A percentile compares a stretch with the other conserved stretches of the same genome.
These are phyloP conservation scores for Decorospora gaudefroyi DNA, from an alignment of 2,329 filamentous ascomycete species.

Conservation along the genomic window DNA sequence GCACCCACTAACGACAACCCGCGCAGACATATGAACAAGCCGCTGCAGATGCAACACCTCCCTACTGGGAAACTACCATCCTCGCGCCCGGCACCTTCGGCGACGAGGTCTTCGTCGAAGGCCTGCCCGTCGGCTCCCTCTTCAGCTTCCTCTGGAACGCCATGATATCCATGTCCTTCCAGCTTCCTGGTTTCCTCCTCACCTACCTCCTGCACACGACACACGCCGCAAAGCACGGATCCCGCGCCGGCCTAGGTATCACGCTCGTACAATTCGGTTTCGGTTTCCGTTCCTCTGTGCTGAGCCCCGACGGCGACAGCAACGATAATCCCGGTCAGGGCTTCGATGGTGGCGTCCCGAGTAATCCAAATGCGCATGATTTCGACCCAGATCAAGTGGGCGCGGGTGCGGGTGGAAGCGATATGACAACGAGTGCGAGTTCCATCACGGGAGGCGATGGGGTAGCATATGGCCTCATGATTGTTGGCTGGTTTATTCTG, in stretches of 20 bases:
- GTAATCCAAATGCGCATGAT: slow-evolving; percentile 86
- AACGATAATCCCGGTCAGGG: slow-evolving; percentile 56
- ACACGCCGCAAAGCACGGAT: slow-evolving; percentile 97
- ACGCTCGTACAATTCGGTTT: slow-evolving; percentile 97
- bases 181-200: slow-evolving; percentile 94
- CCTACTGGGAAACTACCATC: slow-evolving; percentile 99
- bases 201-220: slow-evolving; percentile 98
- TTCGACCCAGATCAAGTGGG: slow-evolving; percentile 76
- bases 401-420: slow-evolving; percentile 39
- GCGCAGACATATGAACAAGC: slow-evolving; percentile 99
- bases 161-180: slow-evolving; percentile 96
- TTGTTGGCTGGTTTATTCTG: slow-evolving; percentile 96
- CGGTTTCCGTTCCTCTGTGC: slow-evolving; percentile 73
- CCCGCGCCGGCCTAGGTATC: slow-evolving; percentile 89
- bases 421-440: slow-evolving; percentile 45
- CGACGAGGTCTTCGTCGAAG: slow-evolving; percentile 96
- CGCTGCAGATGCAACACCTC: slow-evolving; percentile 90
- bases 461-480: slow-evolving; percentile 92
- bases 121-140: slow-evolving; percentile 85
- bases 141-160: slow-evolving; percentile 90
- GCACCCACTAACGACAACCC: slow-evolving; percentile 43
- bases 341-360: slow-evolving; percentile 65
- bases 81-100: slow-evolving; percentile 87
- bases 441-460: slow-evolving; percentile 78
- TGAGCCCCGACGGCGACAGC: slow-evolving; percentile 44